A percentile compares a stretch with the other conserved stretches of the same genome.
phyloP scores from a whole-genome alignment of 345 rosid species.

The Ailanthus altissimus region DNA sequence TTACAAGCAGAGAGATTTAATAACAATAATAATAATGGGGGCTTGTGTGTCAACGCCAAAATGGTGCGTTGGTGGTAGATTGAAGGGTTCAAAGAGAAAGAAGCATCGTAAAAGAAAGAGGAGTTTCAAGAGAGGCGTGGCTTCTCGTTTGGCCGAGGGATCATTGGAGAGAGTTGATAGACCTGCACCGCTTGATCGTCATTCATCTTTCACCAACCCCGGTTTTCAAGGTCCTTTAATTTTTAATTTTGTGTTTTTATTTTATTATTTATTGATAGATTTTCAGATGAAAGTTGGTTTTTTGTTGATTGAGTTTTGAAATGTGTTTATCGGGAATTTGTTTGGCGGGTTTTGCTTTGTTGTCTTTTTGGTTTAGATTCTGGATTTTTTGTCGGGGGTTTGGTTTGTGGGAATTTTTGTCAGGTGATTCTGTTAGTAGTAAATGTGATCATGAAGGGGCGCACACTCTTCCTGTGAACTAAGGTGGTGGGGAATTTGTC shows the following conservation, averaged over 20 bases:
- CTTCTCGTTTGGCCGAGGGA: constrained; percentile 58
- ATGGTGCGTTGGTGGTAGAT: constrained; percentile 65
- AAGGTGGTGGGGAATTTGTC: constrained; percentile 1
- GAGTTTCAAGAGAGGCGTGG: constrained; percentile 39
- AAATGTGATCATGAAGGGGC: constrained; percentile 18
- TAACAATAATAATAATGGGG: constrained; percentile 55
- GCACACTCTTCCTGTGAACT: constrained; percentile 13
- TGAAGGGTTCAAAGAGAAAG: constrained; percentile 55
- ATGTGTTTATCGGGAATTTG: constrained; percentile 26
- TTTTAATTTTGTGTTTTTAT: neutral
- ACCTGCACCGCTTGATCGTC: constrained; percentile 46
- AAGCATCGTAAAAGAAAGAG: constrained; percentile 50
- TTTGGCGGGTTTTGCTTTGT: constrained; percentile 21
- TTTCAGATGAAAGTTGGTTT: neutral
- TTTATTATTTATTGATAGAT: neutral
- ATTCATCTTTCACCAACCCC: constrained; percentile 54
- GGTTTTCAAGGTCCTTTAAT: constrained; percentile 52
- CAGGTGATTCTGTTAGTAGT: constrained; percentile 11
- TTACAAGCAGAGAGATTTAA: neutral
- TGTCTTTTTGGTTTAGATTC: constrained; percentile 12
- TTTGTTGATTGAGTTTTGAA: neutral
- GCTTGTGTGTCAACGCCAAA: constrained; percentile 75
- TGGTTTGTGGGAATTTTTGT: too few species aligned
- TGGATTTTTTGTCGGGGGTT: neutral
- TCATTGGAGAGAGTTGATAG: constrained; percentile 44